These are phyloP conservation scores for Zymoseptoria passerinii DNA, from an alignment of 2,329 filamentous ascomycete genomes.

Conservation along the genomic window DNA sequence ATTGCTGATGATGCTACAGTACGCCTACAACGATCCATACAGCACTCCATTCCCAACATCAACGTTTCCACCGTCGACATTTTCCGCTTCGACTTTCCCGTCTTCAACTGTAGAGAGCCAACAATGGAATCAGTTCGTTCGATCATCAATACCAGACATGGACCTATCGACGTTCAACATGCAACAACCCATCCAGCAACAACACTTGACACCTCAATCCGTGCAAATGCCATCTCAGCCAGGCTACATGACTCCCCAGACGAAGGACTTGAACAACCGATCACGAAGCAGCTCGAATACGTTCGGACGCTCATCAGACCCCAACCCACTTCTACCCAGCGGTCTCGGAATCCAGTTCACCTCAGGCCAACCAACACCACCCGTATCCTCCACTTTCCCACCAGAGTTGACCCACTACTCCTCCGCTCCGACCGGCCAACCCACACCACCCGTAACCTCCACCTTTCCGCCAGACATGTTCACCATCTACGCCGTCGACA, in stretches of 20 bases:
- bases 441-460: constrained; percentile 26
- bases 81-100: background rate
- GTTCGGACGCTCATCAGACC: constrained; percentile 33
- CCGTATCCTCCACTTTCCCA: constrained; percentile 28
- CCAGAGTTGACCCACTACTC: constrained; percentile 25
- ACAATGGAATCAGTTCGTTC: constrained; percentile 23
- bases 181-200: constrained; percentile 13
- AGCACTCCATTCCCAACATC: constrained; percentile 26
- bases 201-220: constrained; percentile 35
- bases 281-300: constrained; percentile 24
- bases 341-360: constrained; percentile 35
- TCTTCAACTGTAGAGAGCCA: constrained; percentile 28
- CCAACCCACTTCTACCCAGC: constrained; percentile 32
- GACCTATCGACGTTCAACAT: constrained; percentile 12
- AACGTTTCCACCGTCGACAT: background rate
- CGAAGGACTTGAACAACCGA: background rate
- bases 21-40: constrained; percentile 27
- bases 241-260: background rate
- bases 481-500: constrained; percentile 21
- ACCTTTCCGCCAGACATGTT: constrained; percentile 29
- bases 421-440: constrained; percentile 21
- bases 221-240: background rate
- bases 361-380: constrained; percentile 23
- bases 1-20: constrained; percentile 15
- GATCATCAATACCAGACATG: constrained; percentile 21